Base-by-base conservation (phyloP, 2,329 filamentous ascomycete genomes). In the Tricladium varicosporioides region DNA sequence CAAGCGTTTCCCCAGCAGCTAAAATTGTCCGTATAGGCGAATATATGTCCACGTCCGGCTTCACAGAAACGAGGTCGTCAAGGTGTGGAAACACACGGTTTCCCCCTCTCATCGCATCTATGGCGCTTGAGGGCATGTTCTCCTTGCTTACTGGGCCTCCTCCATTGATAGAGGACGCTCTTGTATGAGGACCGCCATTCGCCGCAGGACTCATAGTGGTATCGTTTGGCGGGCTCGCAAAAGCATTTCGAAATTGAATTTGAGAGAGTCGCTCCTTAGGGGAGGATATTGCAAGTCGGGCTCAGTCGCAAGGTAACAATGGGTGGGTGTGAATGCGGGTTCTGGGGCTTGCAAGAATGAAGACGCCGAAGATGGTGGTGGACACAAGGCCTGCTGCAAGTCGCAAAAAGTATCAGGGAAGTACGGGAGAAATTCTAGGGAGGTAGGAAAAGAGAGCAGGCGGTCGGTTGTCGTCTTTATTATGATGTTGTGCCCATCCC, bases 1-100 rank as follows among this genome's bases (percentile, higher is more conserved):
- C 75, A 48, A 78, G 76, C 18, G 70, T 67, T 65, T 87, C 79
- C 52, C 79, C 82, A 44, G 73, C 69, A 46, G 80, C 77, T 13
- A 87, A 72, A 40, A 86, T 69, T 61, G 75, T 80, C 56, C 78
- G 79, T 59, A 84, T 75, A 14, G 80, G 80, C 57, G 77, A 65
- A 44, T 69, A 61, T 31, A 66, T 62, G 48, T 70, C 64, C 22
- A 70, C 57, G 31, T 67, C 61, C n/a, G 71, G 69, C 19, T 60
- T 66, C 42, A 69, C 71, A 36, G 66, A 63, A 16, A 73, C 76
- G 58, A 79, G 68, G 57, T 76, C 75, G 56, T 74, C 74, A 57
- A 78, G 69, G 65, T 77, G 76, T 43, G 72, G 68, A 63, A 72
- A 76, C 5, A 67, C 54, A 32, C 69, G 66, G 15, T 56, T 62